phyloP scores from a whole-genome alignment of 805 yeast genomes.

The Wickerhamomyces xylosicus region DNA sequence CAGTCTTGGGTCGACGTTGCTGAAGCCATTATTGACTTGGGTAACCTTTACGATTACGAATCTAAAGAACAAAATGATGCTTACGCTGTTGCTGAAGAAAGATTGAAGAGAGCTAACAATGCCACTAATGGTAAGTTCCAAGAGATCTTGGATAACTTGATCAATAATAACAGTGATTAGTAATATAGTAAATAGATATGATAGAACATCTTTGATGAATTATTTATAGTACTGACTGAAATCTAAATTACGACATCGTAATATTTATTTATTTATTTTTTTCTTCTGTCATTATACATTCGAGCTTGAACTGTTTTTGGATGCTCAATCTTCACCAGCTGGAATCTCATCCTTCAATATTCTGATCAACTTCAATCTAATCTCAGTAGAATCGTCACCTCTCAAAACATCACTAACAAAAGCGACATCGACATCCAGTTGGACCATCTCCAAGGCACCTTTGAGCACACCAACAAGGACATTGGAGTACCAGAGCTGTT shows the following conservation, averaged over 20 bases:
- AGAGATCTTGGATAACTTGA: slow-evolving; percentile 47
- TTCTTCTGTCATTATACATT: no score
- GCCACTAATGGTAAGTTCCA: slow-evolving; percentile 71
- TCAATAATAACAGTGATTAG: slow-evolving; percentile 8
- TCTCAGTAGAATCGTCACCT: slow-evolving; percentile 77
- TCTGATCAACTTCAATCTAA: slow-evolving; percentile 59
- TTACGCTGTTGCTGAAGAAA: slow-evolving; percentile 60
- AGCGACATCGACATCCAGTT: slow-evolving; percentile 74
- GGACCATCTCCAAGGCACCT: slow-evolving; percentile 94
- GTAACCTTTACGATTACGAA: slow-evolving; percentile 60
- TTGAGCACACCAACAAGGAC: slow-evolving; percentile 80
- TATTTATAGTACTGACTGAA: no score
- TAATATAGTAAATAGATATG: background rate
- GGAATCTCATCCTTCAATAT: slow-evolving; percentile 91
- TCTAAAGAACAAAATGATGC: slow-evolving; percentile 55
- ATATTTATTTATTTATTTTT: no score
- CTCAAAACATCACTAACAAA: slow-evolving; percentile 74
- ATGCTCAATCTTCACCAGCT: slow-evolving; percentile 85
- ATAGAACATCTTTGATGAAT: background rate
- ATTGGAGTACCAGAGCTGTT: slow-evolving; percentile 88
- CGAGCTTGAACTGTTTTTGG: no score
- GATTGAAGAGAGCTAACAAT: slow-evolving; percentile 62
- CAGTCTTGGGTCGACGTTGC: slow-evolving; percentile 77
- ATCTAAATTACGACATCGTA: no score
- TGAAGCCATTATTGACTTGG: slow-evolving; percentile 74